These are phyloP conservation scores for Filosporella fistucella DNA, from an alignment of 495 filamentous ascomycete species.

Conservation along the genomic window DNA sequence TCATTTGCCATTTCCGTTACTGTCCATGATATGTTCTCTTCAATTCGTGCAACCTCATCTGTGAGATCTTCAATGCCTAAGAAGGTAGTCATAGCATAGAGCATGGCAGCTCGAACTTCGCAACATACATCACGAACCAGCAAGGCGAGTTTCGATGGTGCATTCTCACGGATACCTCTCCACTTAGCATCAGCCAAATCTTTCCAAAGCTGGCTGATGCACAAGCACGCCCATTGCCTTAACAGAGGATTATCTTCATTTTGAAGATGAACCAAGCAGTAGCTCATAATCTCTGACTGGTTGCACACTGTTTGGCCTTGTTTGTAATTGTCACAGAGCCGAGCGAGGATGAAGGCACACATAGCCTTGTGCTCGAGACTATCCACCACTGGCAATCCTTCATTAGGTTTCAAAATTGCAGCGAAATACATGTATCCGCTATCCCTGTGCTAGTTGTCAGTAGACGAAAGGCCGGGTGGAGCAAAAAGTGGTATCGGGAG, in stretches of 20 bases:
- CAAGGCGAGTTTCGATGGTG: constrained; percentile 70
- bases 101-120: constrained; percentile 92
- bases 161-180: constrained; percentile 80
- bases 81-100: constrained; percentile 90
- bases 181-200: constrained; percentile 90
- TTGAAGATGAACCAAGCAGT: constrained; percentile 73
- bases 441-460: constrained; percentile 38
- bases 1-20: constrained; percentile 85
- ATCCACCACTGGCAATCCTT: constrained; percentile 77
- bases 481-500: background rate
- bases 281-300: constrained; percentile 79
- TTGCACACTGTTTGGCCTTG: constrained; percentile 87
- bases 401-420: constrained; percentile 76
- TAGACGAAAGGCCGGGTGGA: too few species aligned
- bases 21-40: constrained; percentile 81
- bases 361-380: constrained; percentile 93
- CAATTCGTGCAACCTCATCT: constrained; percentile 81
- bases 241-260: constrained; percentile 84
- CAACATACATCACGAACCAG: constrained; percentile 84
- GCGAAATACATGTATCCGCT: constrained; percentile 97
- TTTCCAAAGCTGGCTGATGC: constrained; percentile 91
- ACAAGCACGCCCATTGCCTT: constrained; percentile 94
- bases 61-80: constrained; percentile 91
- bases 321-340: constrained; percentile 90
- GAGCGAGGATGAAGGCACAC: constrained; percentile 96